phyloP scores from a whole-genome alignment of 1,284 basidiomycete genomes.

The Fomitopsis betulina region DNA sequence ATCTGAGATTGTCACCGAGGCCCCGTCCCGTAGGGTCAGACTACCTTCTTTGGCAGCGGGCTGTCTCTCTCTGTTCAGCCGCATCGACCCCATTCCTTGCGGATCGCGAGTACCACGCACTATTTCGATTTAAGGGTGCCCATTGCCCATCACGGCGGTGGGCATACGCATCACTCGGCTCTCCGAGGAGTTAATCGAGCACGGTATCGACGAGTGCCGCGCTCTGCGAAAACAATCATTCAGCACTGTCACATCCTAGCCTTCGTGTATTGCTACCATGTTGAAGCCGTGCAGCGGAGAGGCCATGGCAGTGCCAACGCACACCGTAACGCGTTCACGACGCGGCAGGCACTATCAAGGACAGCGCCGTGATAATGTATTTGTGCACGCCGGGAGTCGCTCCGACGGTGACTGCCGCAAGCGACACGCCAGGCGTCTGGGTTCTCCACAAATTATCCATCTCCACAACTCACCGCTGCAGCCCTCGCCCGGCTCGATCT shows the following conservation, averaged over 20 bases:
- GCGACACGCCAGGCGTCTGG: not conserved
- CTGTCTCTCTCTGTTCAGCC: not conserved
- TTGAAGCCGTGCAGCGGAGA: not conserved
- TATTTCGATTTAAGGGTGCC: not conserved
- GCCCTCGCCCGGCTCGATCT: not conserved
- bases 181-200: constrained; percentile 1
- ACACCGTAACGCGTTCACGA: not conserved
- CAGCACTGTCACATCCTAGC: not conserved
- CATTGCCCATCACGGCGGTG: not conserved
- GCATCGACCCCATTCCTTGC: constrained; percentile 1
- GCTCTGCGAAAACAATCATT: not conserved
- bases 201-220: not conserved
- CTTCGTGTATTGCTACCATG: not conserved
- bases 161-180: not conserved
- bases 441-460: not conserved
- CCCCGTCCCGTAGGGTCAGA: not conserved
- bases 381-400: not conserved
- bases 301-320: not conserved
- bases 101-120: constrained; percentile 1
- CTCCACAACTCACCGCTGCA: not conserved
- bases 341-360: not conserved
- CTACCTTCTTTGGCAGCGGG: not conserved
- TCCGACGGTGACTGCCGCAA: not conserved
- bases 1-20: not conserved
- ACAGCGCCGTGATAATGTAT: not conserved